These are phyloP conservation scores for Ascochyta koolunga DNA, from an alignment of 2,329 filamentous ascomycete species.

Conservation along the genomic window DNA sequence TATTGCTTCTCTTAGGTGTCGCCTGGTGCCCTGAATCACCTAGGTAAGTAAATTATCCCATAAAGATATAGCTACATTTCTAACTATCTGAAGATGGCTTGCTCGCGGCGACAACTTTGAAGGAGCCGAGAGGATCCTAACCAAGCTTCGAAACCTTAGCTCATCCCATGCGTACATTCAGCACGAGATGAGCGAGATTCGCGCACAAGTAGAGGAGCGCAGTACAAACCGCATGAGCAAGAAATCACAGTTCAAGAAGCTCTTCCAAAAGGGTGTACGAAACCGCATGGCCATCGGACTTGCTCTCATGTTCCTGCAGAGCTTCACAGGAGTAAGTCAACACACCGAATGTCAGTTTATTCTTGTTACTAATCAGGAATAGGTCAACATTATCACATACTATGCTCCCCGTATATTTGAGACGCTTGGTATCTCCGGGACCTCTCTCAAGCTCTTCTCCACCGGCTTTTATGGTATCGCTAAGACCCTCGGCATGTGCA, in stretches of 20 bases:
- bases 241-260: slow-evolving; percentile 41
- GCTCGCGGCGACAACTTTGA: slow-evolving; percentile 43
- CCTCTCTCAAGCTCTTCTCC: slow-evolving; percentile 51
- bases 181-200: slow-evolving; percentile 58
- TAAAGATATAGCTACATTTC: not conserved
- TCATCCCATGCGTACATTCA: slow-evolving; percentile 52
- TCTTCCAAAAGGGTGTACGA: slow-evolving; percentile 48
- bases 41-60: not conserved
- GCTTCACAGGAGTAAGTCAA: slow-evolving; percentile 40
- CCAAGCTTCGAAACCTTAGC: slow-evolving; percentile 54
- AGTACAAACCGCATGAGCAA: slow-evolving; percentile 38
- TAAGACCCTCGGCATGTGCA: slow-evolving; percentile 49
- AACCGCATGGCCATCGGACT: slow-evolving; percentile 49
- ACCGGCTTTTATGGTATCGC: slow-evolving; percentile 59
- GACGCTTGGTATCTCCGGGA: slow-evolving; percentile 54
- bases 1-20: slow-evolving; percentile 45
- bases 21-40: slow-evolving; percentile 48
- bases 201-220: slow-evolving; percentile 42
- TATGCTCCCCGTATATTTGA: slow-evolving; percentile 49
- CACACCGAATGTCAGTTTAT: not conserved
- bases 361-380: slow-evolving; percentile 6
- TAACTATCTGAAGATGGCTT: slow-evolving; percentile 26
- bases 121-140: slow-evolving; percentile 50
- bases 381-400: slow-evolving; percentile 47
- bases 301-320: slow-evolving; percentile 48